These are phyloP conservation scores for Penicillium manginii DNA, from an alignment of 495 filamentous ascomycete genomes.

Conservation along the genomic window DNA sequence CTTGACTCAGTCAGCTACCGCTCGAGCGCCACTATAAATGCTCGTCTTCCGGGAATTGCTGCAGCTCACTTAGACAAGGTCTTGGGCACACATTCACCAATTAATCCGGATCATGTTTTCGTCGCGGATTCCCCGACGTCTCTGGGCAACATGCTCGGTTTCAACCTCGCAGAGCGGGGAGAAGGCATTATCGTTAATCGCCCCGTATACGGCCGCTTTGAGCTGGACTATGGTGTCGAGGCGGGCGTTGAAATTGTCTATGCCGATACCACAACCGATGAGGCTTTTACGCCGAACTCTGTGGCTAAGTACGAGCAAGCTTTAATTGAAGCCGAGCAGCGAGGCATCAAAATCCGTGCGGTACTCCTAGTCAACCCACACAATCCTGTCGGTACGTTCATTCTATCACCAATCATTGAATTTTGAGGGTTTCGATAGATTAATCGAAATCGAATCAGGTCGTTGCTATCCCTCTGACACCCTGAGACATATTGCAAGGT, in stretches of 20 bases:
- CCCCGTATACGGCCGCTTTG: constrained; percentile 47
- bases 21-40: constrained; percentile 31
- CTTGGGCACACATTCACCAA: constrained; percentile 36
- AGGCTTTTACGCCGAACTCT: constrained; percentile 32
- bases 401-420: neutral
- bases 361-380: constrained; percentile 44
- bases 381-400: constrained; percentile 45
- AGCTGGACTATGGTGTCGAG: constrained; percentile 43
- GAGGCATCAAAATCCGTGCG: constrained; percentile 26
- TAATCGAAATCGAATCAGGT: constrained; percentile 26
- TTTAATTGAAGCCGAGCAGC: constrained; percentile 20
- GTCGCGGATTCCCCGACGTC: constrained; percentile 42
- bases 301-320: constrained; percentile 39
- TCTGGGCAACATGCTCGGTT: constrained; percentile 41
- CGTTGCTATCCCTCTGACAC: constrained; percentile 56
- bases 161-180: constrained; percentile 45
- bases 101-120: constrained; percentile 39
- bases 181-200: constrained; percentile 49
- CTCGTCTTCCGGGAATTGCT: constrained; percentile 33
- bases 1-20: constrained; percentile 36
- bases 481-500: constrained; percentile 49
- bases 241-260: constrained; percentile 41
- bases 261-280: constrained; percentile 33
- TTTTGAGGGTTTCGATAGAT: neutral
- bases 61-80: constrained; percentile 42